Evolutionary conservation across 345 rosid species (phyloP).

Genomic region (Brassica incana): DNA sequence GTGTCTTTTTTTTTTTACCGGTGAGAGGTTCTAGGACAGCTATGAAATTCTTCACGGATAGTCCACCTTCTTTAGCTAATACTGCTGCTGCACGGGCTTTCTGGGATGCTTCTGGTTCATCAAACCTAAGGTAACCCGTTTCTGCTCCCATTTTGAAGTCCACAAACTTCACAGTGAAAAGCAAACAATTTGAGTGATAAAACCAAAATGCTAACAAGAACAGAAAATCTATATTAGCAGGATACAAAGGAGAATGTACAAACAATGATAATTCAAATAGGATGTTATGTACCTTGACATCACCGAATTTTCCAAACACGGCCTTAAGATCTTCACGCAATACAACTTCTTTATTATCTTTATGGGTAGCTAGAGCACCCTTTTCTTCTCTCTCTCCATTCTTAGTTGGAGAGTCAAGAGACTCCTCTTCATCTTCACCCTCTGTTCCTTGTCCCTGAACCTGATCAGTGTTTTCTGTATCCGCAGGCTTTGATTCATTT

Average conservation of each 20-base stretch:
- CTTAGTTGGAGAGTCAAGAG: constrained; percentile 45
- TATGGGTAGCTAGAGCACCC: constrained; percentile 47
- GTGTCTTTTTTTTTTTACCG: constrained; percentile 45
- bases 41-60: constrained; percentile 70
- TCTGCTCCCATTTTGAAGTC: constrained; percentile 88
- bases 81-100: constrained; percentile 97
- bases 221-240: not conserved
- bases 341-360: constrained; percentile 66
- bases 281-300: constrained; percentile 63
- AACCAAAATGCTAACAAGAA: not conserved
- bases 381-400: constrained; percentile 51
- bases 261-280: not conserved
- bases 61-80: constrained; percentile 78
- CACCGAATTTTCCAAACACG: constrained; percentile 67
- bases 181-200: not conserved
- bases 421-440: constrained; percentile 46
- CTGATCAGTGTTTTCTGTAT: constrained; percentile 43
- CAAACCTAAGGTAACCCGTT: constrained; percentile 79
- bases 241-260: no score
- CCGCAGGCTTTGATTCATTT: constrained; percentile 38
- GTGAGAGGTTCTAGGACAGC: constrained; percentile 82
- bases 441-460: constrained; percentile 43
- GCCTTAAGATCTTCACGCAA: constrained; percentile 90
- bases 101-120: constrained; percentile 83
- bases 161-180: constrained; percentile 51